phyloP scores from a whole-genome alignment of 2,329 filamentous ascomycete genomes.

The Xylariomycetidae sp. region DNA sequence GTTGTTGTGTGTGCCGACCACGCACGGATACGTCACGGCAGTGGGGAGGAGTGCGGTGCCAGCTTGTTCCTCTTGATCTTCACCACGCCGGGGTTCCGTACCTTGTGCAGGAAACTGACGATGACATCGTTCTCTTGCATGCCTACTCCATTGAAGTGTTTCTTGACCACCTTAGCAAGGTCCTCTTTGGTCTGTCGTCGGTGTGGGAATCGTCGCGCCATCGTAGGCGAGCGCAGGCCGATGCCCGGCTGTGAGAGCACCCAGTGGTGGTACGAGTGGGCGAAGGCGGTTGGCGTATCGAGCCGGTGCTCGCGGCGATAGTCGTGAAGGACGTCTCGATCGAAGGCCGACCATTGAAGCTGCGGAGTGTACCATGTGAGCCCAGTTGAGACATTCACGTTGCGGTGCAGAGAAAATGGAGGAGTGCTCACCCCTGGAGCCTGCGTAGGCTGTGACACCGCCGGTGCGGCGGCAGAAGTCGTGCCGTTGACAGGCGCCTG shows the following conservation, averaged over 20 bases:
- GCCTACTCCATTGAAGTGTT: constrained; percentile 76
- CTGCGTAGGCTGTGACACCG: constrained; percentile 16
- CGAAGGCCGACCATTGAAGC: constrained; percentile 63
- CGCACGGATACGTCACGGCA: constrained; percentile 25
- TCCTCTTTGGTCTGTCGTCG: constrained; percentile 66
- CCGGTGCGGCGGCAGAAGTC: constrained; percentile 10
- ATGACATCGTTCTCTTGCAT: constrained; percentile 79
- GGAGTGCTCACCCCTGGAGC: constrained; percentile 21
- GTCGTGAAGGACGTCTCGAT: constrained; percentile 61
- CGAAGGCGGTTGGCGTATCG: constrained; percentile 64
- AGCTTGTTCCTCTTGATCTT: constrained; percentile 28
- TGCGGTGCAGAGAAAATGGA: constrained; percentile 1
- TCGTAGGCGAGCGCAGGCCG: constrained; percentile 68
- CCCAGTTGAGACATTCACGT: constrained; percentile 5
- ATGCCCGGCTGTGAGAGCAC: constrained; percentile 57
- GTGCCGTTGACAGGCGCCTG: constrained; percentile 32
- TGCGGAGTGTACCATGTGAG: constrained; percentile 22
- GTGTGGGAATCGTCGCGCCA: constrained; percentile 59
- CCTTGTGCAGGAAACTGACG: constrained; percentile 70
- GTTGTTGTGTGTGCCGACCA: constrained; percentile 2
- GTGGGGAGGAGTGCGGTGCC: constrained; percentile 26
- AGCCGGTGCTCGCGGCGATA: constrained; percentile 72
- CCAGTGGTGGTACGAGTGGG: constrained; percentile 54
- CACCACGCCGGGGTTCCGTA: constrained; percentile 48
- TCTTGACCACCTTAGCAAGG: constrained; percentile 65